These are phyloP conservation scores for Sphagnum magellanicum DNA, from an alignment of 228 moss, liverwort and hornwort species.

Conservation along the genomic window DNA sequence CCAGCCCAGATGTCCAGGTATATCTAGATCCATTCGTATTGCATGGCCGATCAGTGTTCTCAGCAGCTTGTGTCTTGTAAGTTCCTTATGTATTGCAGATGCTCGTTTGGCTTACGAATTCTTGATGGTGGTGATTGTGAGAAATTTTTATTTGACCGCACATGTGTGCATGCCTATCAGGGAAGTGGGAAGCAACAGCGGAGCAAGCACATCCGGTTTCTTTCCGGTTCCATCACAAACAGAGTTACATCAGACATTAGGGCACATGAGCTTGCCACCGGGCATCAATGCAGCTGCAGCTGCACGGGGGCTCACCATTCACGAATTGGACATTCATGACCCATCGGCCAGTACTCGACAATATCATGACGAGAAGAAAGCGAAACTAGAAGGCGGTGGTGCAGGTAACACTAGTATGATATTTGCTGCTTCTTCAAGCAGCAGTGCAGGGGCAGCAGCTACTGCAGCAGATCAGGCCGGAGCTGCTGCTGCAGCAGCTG, in stretches of 20 bases:
- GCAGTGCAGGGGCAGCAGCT: conserved; percentile 13
- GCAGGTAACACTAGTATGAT: conserved; percentile 36
- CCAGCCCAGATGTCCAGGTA: conserved; percentile 34
- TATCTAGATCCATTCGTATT: not conserved
- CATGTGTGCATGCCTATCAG: not conserved
- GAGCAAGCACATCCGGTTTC: conserved; percentile 25
- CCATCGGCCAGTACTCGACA: conserved; percentile 8
- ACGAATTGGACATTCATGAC: conserved; percentile 40
- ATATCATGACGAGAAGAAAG: conserved; percentile 45
- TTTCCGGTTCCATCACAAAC: conserved; percentile 29
- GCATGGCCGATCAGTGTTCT: not conserved
- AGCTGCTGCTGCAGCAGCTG: too few relatives aligned
- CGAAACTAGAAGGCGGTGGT: conserved; percentile 2
- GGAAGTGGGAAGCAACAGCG: conserved; percentile 25
- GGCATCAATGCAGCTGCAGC: conserved; percentile 9
- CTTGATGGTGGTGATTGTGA: not conserved
- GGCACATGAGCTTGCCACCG: conserved; percentile 25
- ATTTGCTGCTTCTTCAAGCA: conserved; percentile 22
- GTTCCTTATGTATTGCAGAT: not conserved
- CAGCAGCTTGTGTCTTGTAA: not conserved
- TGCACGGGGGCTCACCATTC: conserved; percentile 24
- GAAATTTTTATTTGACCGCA: not conserved
- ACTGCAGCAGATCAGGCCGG: too few relatives aligned
- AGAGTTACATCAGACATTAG: conserved; percentile 27
- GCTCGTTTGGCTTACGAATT: not conserved